phyloP scores from a whole-genome alignment of 1,284 basidiomycete genomes.

The Trichosporon ovoides region DNA sequence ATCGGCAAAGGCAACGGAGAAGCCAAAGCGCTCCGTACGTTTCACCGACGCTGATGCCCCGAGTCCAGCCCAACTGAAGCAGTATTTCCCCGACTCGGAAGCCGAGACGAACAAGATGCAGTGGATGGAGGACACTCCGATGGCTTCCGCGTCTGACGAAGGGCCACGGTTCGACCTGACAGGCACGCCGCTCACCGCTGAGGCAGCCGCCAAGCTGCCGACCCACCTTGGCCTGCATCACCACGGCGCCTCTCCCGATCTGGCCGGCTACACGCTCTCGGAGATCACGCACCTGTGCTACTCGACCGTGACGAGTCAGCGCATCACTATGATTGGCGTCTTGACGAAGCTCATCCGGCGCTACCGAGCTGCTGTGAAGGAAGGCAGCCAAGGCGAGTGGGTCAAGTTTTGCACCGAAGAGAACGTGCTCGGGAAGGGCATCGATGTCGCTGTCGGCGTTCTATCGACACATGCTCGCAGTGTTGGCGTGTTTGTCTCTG shows the following conservation, averaged over 20 bases:
- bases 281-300: slow-evolving; percentile 78
- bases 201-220: slow-evolving; percentile 53
- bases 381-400: slow-evolving; percentile 15
- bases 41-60: slow-evolving; percentile 53
- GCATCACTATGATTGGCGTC: slow-evolving; percentile 73
- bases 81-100: slow-evolving; percentile 74
- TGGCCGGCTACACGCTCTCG: slow-evolving; percentile 80
- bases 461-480: slow-evolving; percentile 11
- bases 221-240: slow-evolving; percentile 85
- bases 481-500: slow-evolving; percentile 30
- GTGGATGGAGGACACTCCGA: slow-evolving; percentile 54
- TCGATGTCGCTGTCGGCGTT: slow-evolving; percentile 10
- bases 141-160: slow-evolving; percentile 22
- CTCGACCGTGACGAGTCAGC: slow-evolving; percentile 76
- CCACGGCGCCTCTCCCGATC: slow-evolving; percentile 64
- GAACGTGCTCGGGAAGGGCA: slow-evolving; percentile 13
- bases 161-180: slow-evolving; percentile 62
- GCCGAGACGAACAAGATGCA: slow-evolving; percentile 62
- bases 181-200: slow-evolving; percentile 59
- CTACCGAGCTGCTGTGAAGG: slow-evolving; percentile 9
- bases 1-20: too few relatives aligned
- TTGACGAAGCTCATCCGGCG: slow-evolving; percentile 58
- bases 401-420: slow-evolving; percentile 9
- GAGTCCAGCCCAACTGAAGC: slow-evolving; percentile 69
- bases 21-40: slow-evolving; percentile 11